Conservation (phyloP, 768 basidiomycete species). For the Kwoniella bestiolae region DNA sequence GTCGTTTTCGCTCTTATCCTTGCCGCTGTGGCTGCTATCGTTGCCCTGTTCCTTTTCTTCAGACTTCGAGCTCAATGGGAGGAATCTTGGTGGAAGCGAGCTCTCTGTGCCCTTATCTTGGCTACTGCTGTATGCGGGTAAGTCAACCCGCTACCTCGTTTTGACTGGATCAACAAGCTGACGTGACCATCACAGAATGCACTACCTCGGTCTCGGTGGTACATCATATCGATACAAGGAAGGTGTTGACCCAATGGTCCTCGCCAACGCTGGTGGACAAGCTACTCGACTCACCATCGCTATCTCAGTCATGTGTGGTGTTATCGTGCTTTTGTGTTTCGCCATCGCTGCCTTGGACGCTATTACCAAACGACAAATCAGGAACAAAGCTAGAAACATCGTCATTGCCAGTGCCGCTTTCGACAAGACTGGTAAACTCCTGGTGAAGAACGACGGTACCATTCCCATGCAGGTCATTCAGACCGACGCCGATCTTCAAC, state of each 20-base stretch:
- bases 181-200: conserved; percentile 45
- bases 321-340: conserved; percentile 52
- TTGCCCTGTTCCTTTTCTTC: conserved; percentile 58
- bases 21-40: conserved; percentile 55
- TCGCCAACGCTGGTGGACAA: conserved; percentile 42
- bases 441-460: conserved; percentile 56
- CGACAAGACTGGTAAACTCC: conserved; percentile 55
- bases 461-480: conserved; percentile 58
- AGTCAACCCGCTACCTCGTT: conserved; percentile 8
- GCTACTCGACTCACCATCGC: conserved; percentile 52
- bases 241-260: conserved; percentile 21
- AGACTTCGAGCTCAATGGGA: conserved; percentile 55
- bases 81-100: conserved; percentile 54
- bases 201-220: conserved; percentile 58
- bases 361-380: conserved; percentile 35
- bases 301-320: conserved; percentile 58
- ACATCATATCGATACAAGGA: conserved; percentile 47
- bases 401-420: conserved; percentile 56
- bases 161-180: background rate
- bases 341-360: conserved; percentile 48
- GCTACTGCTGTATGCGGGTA: conserved; percentile 56
- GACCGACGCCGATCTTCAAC: conserved; percentile 52
- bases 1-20: conserved; percentile 56
- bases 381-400: conserved; percentile 51
- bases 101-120: conserved; percentile 47